These are phyloP conservation scores for Fragilariopsis cylindrus DNA, from an alignment of 108 stramenopile species.

Conservation along the genomic window DNA sequence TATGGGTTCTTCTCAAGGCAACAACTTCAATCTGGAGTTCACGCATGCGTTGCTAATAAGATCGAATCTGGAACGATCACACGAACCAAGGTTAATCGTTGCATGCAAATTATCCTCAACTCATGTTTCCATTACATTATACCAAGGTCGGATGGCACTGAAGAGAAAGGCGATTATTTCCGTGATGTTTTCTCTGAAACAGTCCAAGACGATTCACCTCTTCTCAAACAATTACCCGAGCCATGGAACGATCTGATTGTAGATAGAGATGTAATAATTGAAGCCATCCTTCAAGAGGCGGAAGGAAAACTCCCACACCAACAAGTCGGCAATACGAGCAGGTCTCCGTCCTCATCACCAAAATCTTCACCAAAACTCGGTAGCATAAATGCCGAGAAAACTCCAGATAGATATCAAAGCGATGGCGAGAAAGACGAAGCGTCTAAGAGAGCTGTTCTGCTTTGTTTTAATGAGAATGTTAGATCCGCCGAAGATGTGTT, in stretches of 20 bases:
- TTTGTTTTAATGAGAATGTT: constrained; percentile 91
- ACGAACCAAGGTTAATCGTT: constrained; percentile 87
- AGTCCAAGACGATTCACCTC: constrained; percentile 56
- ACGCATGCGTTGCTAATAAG: constrained; percentile 74
- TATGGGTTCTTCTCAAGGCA: constrained; percentile 84
- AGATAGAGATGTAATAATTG: constrained; percentile 33
- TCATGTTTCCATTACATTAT: constrained; percentile 92
- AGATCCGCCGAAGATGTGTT: constrained; percentile 85
- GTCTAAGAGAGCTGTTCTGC: constrained; percentile 75
- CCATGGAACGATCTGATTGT: constrained; percentile 76
- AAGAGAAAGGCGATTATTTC: constrained; percentile 78
- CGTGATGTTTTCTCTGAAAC: constrained; percentile 49
- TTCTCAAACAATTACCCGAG: constrained; percentile 53
- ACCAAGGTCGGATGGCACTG: constrained; percentile 77
- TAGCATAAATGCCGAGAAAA: constrained; percentile 18
- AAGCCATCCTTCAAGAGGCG: constrained; percentile 28
- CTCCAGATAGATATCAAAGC: constrained; percentile 13
- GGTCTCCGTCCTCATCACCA: constrained; percentile 11
- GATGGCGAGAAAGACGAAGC: constrained; percentile 50
- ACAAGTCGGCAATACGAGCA: neutral
- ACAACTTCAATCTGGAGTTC: constrained; percentile 84
- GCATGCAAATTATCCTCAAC: constrained; percentile 92
- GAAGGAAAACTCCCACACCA: constrained; percentile 20
- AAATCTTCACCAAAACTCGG: constrained; percentile 31
- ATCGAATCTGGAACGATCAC: constrained; percentile 81